Base-by-base conservation (phyloP, 345 rosid species). In the Syzygium grande region DNA sequence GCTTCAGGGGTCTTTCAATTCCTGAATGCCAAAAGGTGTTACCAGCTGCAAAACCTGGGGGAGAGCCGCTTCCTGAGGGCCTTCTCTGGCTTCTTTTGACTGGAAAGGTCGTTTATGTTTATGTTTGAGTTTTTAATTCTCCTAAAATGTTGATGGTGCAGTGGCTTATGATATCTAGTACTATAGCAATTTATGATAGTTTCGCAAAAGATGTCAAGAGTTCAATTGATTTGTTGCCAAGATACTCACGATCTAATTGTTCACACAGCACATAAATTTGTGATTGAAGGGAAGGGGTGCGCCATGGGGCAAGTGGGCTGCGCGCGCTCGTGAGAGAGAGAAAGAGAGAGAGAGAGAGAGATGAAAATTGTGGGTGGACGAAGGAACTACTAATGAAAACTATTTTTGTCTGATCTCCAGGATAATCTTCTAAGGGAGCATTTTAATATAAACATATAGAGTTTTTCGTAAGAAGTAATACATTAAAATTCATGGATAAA, bases 41-140 rank as follows among this genome's bases (percentile, higher is more conserved):
- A 87, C 99, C 99, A 61, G 95, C 94, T 85, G 99, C 97, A 79
- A 93, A 92, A 90, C 92, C 97, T 89, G 98, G 94, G 56, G 99
- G 98, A 83, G 99, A 98, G 89, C 99, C 99, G 86, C 91, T 96
- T 87, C 99, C 99, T 0, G 99, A 98, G 93, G 99, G 99, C 89
- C 98, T 98, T 88, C 92, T 98, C 14, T 98, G 99, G 99, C 99
- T 96, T 90, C 99, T 98, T 90, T 92, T 98, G 92, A 96, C 99
- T 46, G 99, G 99, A 92, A 96, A 98, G 98, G 99, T 93, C 51
- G 14, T 91, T 63, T 63, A 9, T 87, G n/a, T 85, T 87, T 43
- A 51, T 87, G 27, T 51, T 87, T 88, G 54, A 87, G 34, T 49
- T 68, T 15, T 84, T 51, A 80, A 83, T 59, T 88, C 49, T 43